Conservation (phyloP, 176 grass and related monocot genomes). For the Bromus sterilis region DNA sequence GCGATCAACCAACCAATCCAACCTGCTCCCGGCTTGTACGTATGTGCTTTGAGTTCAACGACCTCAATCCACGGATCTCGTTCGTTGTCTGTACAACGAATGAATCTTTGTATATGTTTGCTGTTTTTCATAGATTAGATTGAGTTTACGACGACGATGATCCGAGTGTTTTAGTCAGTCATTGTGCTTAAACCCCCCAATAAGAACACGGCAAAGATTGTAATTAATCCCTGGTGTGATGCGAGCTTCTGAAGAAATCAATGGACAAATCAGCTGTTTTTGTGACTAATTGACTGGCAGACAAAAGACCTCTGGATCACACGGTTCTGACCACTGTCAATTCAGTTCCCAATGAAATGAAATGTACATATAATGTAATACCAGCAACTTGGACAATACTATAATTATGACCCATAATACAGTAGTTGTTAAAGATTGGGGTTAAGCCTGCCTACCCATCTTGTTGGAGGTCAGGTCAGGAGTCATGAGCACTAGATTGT, state of each 20-base stretch:
- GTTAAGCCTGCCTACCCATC: neutral
- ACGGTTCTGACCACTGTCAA: neutral
- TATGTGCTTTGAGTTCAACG: neutral
- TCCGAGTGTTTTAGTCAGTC: neutral
- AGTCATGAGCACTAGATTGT: neutral
- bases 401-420: neutral
- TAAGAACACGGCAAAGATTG: constrained; percentile 15
- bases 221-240: neutral
- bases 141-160: neutral
- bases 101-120: constrained; percentile 22
- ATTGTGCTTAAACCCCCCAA: constrained; percentile 1
- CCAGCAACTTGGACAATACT: neutral
- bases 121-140: constrained; percentile 19
- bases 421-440: neutral
- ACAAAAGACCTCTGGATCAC: neutral
- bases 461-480: neutral
- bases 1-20: too few relatives aligned
- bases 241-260: neutral
- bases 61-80: neutral
- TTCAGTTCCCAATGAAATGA: neutral
- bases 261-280: neutral
- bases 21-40: neutral
- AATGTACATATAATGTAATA: neutral
- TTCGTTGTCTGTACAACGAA: neutral
- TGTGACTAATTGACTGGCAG: neutral